Percentiles rank a stretch among this genome's conserved stretches.
phyloP scores from a whole-genome alignment of 2,329 filamentous ascomycete species.

The Colletotrichum sp. region DNA sequence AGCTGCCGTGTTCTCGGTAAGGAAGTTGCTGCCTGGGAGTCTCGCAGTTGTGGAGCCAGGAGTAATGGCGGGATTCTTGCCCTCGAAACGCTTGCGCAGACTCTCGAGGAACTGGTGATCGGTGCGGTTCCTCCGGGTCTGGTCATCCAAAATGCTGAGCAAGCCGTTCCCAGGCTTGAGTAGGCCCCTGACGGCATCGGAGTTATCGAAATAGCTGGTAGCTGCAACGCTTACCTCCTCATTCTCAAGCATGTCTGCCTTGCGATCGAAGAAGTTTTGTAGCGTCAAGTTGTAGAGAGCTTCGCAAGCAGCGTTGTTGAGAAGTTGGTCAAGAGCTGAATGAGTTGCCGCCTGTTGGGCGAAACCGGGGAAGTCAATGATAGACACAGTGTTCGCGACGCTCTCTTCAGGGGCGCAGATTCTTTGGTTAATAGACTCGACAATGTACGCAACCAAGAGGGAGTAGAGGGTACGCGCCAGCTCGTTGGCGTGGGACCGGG shows the following conservation, averaged over 20 bases:
- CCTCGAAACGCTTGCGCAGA: slow-evolving; percentile 89
- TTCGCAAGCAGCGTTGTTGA: slow-evolving; percentile 94
- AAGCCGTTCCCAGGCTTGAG: slow-evolving; percentile 93
- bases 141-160: slow-evolving; percentile 93
- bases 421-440: slow-evolving; percentile 90
- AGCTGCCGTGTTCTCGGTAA: slow-evolving; percentile 79
- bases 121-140: slow-evolving; percentile 86
- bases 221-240: slow-evolving; percentile 91
- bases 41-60: slow-evolving; percentile 77
- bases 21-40: slow-evolving; percentile 87
- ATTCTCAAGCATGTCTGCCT: slow-evolving; percentile 90
- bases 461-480: slow-evolving; percentile 93
- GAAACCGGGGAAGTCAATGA: slow-evolving; percentile 97
- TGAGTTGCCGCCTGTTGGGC: slow-evolving; percentile 82
- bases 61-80: slow-evolving; percentile 89
- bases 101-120: slow-evolving; percentile 92
- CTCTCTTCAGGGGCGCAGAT: slow-evolving; percentile 87
- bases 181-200: slow-evolving; percentile 88
- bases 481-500: slow-evolving; percentile 91
- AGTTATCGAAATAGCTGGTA: slow-evolving; percentile 98
- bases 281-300: slow-evolving; percentile 91
- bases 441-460: slow-evolving; percentile 89
- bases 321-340: slow-evolving; percentile 86
- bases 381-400: slow-evolving; percentile 91
- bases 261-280: slow-evolving; percentile 94